Percentiles rank a stretch among this genome's conserved stretches.
These are phyloP conservation scores for Stagonosporopsis cucurbitacearum DNA, from an alignment of 2,329 filamentous ascomycete genomes.

Conservation along the genomic window DNA sequence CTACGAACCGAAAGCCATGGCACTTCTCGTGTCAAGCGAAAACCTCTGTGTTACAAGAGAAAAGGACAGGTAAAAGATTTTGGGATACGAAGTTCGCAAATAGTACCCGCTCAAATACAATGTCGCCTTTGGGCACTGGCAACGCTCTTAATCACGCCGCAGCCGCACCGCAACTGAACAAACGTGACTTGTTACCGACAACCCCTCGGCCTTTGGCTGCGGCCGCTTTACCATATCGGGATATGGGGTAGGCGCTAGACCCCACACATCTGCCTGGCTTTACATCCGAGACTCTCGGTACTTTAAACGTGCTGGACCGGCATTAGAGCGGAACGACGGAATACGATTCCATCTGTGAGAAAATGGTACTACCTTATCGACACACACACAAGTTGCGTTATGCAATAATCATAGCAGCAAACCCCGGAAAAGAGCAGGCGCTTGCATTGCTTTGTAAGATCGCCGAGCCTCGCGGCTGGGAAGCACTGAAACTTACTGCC, in stretches of 20 bases:
- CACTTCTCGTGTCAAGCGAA: neutral
- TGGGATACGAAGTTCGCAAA: neutral
- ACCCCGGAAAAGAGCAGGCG: slow-evolving; percentile 4
- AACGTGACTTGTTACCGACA: slow-evolving; percentile 39
- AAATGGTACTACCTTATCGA: too few species aligned
- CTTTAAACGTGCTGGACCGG: slow-evolving; percentile 1
- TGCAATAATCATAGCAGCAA: too few species aligned
- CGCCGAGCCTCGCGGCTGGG: slow-evolving; percentile 10
- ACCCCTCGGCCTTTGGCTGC: slow-evolving; percentile 26
- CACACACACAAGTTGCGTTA: too few species aligned
- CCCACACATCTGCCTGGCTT: slow-evolving; percentile 24
- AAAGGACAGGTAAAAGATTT: neutral
- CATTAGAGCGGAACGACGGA: neutral
- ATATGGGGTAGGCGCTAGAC: slow-evolving; percentile 15
- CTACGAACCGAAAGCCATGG: slow-evolving; percentile 1
- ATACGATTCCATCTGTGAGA: neutral
- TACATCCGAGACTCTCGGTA: slow-evolving; percentile 12
- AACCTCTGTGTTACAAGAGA: neutral
- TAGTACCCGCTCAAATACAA: neutral
- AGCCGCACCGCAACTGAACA: slow-evolving; percentile 32
- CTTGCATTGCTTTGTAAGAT: slow-evolving; percentile 8
- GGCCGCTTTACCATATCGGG: slow-evolving; percentile 17
- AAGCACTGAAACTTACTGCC: neutral
- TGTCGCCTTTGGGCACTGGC: neutral
- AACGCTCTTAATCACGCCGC: slow-evolving; percentile 17